phyloP scores from a whole-genome alignment of 768 basidiomycete species.

The Mycena venus region DNA sequence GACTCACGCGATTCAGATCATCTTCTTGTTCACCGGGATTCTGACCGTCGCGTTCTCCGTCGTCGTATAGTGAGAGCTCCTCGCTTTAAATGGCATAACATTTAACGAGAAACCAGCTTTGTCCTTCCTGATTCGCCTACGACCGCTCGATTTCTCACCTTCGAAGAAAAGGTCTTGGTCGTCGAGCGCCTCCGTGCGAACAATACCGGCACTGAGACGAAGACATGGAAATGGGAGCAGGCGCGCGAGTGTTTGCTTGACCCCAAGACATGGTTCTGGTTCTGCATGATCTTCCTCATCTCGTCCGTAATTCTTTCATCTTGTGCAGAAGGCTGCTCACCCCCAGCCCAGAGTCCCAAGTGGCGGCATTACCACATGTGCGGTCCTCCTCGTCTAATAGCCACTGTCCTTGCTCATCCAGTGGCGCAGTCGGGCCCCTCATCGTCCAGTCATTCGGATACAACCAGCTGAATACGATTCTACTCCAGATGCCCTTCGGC shows the following conservation, averaged over 20 bases:
- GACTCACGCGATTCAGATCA: slow-evolving; percentile 18
- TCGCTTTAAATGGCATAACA: neutral
- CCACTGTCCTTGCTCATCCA: neutral
- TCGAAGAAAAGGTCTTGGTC: slow-evolving; percentile 32
- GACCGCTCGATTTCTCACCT: slow-evolving; percentile 31
- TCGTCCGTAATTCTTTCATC: slow-evolving; percentile 3
- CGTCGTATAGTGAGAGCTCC: slow-evolving; percentile 23
- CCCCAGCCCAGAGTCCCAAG: slow-evolving; percentile 16
- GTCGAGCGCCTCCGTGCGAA: slow-evolving; percentile 37
- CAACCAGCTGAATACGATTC: slow-evolving; percentile 31
- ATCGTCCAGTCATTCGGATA: slow-evolving; percentile 38
- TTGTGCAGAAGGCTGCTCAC: neutral
- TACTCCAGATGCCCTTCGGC: slow-evolving; percentile 37
- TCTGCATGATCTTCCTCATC: slow-evolving; percentile 34
- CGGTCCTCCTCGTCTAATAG: neutral
- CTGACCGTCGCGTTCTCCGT: slow-evolving; percentile 28
- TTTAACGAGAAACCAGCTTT: neutral
- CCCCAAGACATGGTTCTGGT: slow-evolving; percentile 33
- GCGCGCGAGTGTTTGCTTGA: slow-evolving; percentile 31
- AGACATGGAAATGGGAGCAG: slow-evolving; percentile 42
- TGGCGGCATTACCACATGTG: slow-evolving; percentile 31
- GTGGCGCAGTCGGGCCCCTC: slow-evolving; percentile 28
- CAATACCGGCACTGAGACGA: slow-evolving; percentile 38
- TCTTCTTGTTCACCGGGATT: slow-evolving; percentile 33
- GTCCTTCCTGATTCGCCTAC: slow-evolving; percentile 31